Percentiles rank a stretch among this genome's conserved stretches.
Evolutionary conservation across 345 rosid genomes (phyloP).

Genomic region (Gossypium anomalum): DNA sequence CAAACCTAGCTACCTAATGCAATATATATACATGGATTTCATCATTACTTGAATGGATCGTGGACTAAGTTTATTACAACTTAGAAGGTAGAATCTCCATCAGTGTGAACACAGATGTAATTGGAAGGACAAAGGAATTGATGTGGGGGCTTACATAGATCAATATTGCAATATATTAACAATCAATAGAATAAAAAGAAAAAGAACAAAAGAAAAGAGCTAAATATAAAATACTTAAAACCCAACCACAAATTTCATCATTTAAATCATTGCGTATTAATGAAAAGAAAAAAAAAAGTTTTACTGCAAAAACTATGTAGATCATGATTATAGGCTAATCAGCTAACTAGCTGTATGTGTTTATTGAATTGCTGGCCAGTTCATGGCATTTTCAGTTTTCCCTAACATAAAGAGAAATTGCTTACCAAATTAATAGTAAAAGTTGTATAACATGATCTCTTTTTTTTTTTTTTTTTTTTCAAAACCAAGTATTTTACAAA

Average conservation of each 20-base stretch:
- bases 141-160: not conserved
- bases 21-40: too few relatives aligned
- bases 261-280: not conserved
- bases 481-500: not conserved
- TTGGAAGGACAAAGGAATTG: not conserved
- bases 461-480: not conserved
- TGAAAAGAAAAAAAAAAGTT: not conserved
- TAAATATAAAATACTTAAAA: not conserved
- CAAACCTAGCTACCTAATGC: constrained; percentile 1
- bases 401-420: not conserved
- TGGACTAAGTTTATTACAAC: too few relatives aligned
- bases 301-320: not conserved
- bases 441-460: not conserved
- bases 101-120: too few relatives aligned
- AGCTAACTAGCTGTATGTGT: not conserved
- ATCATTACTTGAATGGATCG: too few relatives aligned
- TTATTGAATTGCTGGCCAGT: constrained; percentile 23
- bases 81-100: too few relatives aligned
- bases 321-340: not conserved
- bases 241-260: not conserved
- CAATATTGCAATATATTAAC: not conserved
- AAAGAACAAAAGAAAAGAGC: not conserved
- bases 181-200: not conserved
- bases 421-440: not conserved
- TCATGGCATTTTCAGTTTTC: constrained; percentile 18